Evolutionary conservation across 2,329 filamentous ascomycete species (phyloP), one percentile per base, ranked within the genome.

Genomic region (Trichophyton schoenleinii): DNA sequence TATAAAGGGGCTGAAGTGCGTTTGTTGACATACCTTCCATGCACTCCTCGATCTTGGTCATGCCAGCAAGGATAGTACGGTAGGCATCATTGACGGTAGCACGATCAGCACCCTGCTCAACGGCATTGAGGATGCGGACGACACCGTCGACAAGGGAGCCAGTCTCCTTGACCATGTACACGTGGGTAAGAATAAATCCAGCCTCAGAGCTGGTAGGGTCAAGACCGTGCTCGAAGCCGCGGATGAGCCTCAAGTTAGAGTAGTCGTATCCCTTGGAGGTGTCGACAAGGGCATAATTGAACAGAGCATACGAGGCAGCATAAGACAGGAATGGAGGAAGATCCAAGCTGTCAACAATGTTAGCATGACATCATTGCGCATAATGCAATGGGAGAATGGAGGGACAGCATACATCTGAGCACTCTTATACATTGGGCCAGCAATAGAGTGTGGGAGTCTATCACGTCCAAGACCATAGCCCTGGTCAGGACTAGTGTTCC

Each of bases 301-400:
- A 86, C 18, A 85, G 75, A 28, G 80, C 80, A 69, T 85, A 85
- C 0, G 81, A 81, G 1, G 81, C 83, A 52, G 83, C 83, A 68
- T 86, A 96, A 69, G 94, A 90, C 88, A 96, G 92, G 77, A 95
- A 96, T 1, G 91, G 90, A 69, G 92, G 89, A 72, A 96, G 91
- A 62, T 89, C 87, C 66, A 79, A 74, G 63, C 83, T 85, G 63
- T 22, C 57, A 63, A 44, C 13, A n/a, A 8, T 13, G 60, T 64
- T 57, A 66, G 62, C 58, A 38, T 58, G n/a, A 44, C 15, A 15
- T 11, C 36, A 28, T 58, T 7, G 20, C 13, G 58, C 31, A n/a
- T 46, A 22, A 7, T 2, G 20, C 22, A 5, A 13, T 65, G 61
- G 22, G 13, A 58, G 13, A n/a, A 31, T 48, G 36, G 7, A 41